Evolutionary conservation across 73 alveolate genomes (phyloP).

Genomic region (Blepharisma stoltei): DNA sequence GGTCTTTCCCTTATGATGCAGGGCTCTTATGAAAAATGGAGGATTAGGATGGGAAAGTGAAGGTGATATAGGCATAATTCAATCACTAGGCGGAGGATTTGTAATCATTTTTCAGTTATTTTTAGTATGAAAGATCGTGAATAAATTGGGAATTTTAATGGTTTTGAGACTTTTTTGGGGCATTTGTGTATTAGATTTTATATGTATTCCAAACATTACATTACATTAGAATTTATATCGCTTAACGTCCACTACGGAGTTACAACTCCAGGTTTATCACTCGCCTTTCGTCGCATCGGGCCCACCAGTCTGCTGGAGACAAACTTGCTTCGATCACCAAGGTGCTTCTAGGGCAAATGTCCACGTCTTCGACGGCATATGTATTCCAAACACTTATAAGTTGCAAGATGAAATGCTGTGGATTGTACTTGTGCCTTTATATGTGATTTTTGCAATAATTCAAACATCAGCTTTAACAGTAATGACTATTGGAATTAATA

Average conservation of each 20-base stretch:
- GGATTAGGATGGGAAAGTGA: conserved; percentile 23
- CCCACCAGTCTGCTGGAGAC: no score
- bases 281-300: no score
- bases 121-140: background rate
- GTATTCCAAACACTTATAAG: background rate
- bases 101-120: background rate
- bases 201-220: background rate
- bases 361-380: no score
- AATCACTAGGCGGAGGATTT: background rate
- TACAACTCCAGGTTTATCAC: no score
- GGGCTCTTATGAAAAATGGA: background rate
- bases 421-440: background rate
- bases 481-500: background rate
- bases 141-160: background rate
- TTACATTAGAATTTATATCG: no score
- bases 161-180: background rate
- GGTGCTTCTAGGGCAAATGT: no score
- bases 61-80: background rate
- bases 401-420: background rate
- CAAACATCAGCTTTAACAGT: background rate
- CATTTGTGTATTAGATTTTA: background rate
- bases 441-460: background rate
- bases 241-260: no score
- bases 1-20: background rate
- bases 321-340: no score